Evolutionary conservation across 805 yeast genomes (phyloP), one percentile per base, ranked within the genome.

Genomic region (Starmera pachycereana): DNA sequence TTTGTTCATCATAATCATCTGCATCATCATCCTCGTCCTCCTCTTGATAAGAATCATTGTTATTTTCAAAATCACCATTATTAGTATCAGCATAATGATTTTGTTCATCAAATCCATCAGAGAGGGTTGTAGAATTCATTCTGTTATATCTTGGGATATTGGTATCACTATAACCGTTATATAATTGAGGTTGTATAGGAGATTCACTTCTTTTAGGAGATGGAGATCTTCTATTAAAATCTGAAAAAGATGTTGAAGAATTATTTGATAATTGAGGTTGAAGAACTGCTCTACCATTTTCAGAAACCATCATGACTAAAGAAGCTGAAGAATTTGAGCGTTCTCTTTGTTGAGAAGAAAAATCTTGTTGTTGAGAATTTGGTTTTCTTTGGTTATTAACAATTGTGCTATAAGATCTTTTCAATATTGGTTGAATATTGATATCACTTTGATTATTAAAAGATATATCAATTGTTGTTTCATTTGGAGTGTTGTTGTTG

Each of bases 161-260:
- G 9, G 27, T 11, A 29, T 14, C n/a, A 29, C 22, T 19, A 33
- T 19, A 33, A 10, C 33, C 33, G 3, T 12, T 19, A n/a, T n/a
- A 12, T 10, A 33, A 8, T 33, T 33, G 36, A 35, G 37, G 45
- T 3, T 46, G 41, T 8, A 41, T n/a, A 27, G 51, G 51, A 1
- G 49, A 45, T 32, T 40, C 44, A 32, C 39, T 41, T 36, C 57
- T 46, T 32, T 52, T 47, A 12, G 59, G 59, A 3, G 59, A 54
- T 40, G 52, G 48, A 30, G 57, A 40, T 38, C 42, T 37, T 22
- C 45, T 29, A 25, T 52, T 56, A 9, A 54, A 49, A 6, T 44
- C 40, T 4, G 58, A 52, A 1, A 53, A 47, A 5, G 54, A 50
- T 4, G 55, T 47, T 4, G 57, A 51, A n/a, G 33, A 31, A 4